Base-by-base conservation (phyloP, 768 basidiomycete genomes). In the Tricholoma hemisulphureum region DNA sequence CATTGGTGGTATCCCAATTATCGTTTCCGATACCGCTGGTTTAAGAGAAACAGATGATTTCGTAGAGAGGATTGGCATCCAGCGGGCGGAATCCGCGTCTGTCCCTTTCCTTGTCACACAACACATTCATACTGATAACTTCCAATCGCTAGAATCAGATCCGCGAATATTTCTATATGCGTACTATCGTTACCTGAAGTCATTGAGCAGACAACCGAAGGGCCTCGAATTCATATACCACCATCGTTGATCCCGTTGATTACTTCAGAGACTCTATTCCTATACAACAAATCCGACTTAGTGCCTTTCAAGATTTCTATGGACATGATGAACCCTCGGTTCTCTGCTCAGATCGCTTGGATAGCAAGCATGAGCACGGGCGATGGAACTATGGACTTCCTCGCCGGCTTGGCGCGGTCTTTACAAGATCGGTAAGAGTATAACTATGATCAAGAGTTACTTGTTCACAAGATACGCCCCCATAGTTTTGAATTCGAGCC, bases 11-110 rank as follows among this genome's bases (percentile, higher is more conserved):
- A 73, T 93, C 29, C 93, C 93, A 0, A 81, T 95, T 4, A 77
- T 89, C 23, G 78, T 94, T 11, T 82, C 87, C 1, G 95, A 97
- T 67, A 96, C 95, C 0, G 95, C 94, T 2, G 95, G 94, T 1
- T 72, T 96, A 11, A 79, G 94, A 26, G 71, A 76, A 56, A 87
- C 89, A 0, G 72, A 81, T 7, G 86, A 93, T 61, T 64, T 82
- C 2, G 87, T 95, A 2, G 94, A 97, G 70, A 78, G 69, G 29
- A 93, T 95, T 45, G 95, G 94, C 0, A 82, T 96, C 16, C 80
- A 89, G 61, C 80, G 89, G 29, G 95, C 93, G 0, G 74, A 74
- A 46, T 74, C 80, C 43, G 78, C 83, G 93, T 93, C 60, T 63
- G 88, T 75, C 10, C 13, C 28, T 23, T 23, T 28, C 41, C 24